These are phyloP conservation scores for Sparassis latifolia DNA, from an alignment of 1,284 basidiomycete genomes.

Conservation along the genomic window DNA sequence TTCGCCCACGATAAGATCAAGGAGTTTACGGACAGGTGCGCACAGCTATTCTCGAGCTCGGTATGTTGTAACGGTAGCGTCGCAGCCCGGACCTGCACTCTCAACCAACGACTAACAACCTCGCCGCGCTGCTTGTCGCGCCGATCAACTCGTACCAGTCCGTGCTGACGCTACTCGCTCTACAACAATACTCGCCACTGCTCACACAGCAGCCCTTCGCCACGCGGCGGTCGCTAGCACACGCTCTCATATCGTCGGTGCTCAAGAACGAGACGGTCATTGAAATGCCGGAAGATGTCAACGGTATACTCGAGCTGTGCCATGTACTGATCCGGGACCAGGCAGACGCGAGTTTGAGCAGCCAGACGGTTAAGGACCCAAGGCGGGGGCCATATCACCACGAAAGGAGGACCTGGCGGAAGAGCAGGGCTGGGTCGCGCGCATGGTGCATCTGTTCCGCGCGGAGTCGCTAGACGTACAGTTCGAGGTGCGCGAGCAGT, in stretches of 20 bases:
- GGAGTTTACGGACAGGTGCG: conserved; percentile 74
- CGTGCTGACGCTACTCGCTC: conserved; percentile 87
- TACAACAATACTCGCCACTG: conserved; percentile 81
- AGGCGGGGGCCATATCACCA: conserved; percentile 50
- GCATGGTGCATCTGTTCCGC: conserved; percentile 92
- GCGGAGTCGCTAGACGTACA: conserved; percentile 80
- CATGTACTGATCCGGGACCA: conserved; percentile 89
- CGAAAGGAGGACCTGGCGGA: conserved; percentile 90
- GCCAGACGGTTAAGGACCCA: conserved; percentile 40
- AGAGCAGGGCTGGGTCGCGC: conserved; percentile 94
- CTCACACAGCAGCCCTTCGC: conserved; percentile 82
- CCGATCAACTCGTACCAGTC: conserved; percentile 94
- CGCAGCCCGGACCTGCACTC: conserved; percentile 80
- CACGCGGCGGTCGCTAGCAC: conserved; percentile 83
- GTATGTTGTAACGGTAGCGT: conserved; percentile 7
- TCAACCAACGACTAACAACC: conserved; percentile 79
- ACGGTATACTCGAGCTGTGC: conserved; percentile 86
- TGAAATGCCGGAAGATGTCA: conserved; percentile 85
- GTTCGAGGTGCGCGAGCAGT: conserved; percentile 61
- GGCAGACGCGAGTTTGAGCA: conserved; percentile 46
- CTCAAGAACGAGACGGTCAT: conserved; percentile 93
- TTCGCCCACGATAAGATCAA: conserved; percentile 84
- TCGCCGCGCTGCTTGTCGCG: conserved; percentile 83
- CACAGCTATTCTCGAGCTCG: not conserved
- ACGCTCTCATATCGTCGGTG: conserved; percentile 86